Percentiles rank a stretch among this genome's conserved stretches.
Evolutionary conservation across 768 basidiomycete species (phyloP).

Genomic region (Cystobasidiopsis lactophilus): DNA sequence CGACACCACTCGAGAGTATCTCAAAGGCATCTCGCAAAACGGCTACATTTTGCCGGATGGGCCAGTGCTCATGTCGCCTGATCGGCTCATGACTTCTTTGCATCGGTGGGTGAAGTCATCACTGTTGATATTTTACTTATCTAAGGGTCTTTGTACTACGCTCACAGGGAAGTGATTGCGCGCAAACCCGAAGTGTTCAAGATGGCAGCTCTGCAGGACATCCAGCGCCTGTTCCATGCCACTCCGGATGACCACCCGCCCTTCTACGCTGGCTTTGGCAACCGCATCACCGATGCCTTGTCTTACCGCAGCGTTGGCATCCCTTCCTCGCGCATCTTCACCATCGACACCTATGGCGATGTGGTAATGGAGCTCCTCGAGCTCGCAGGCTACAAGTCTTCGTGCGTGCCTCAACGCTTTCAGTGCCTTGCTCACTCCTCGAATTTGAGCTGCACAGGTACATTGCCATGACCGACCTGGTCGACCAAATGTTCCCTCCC

Average conservation of each 20-base stretch:
- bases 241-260: constrained; percentile 25
- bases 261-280: constrained; percentile 95
- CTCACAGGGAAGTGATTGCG: constrained; percentile 92
- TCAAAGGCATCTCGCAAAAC: constrained; percentile 84
- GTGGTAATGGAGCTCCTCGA: constrained; percentile 96
- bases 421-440: background rate
- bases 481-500: constrained; percentile 97
- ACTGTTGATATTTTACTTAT: background rate
- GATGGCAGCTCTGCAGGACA: constrained; percentile 94
- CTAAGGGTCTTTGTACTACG: background rate
- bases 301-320: constrained; percentile 94
- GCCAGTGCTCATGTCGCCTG: constrained; percentile 96
- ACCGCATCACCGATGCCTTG: constrained; percentile 89
- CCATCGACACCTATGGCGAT: constrained; percentile 74
- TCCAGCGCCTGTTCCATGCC: constrained; percentile 61
- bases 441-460: constrained; percentile 41
- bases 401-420: constrained; percentile 32
- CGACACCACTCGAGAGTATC: constrained; percentile 82
- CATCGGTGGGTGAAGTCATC: constrained; percentile 45
- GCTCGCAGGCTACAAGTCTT: constrained; percentile 87
- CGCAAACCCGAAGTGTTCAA: constrained; percentile 99
- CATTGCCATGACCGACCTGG: constrained; percentile 97
- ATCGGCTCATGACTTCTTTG: constrained; percentile 74
- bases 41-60: constrained; percentile 92
- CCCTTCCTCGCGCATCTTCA: constrained; percentile 83